phyloP scores from a whole-genome alignment of 2,329 filamentous ascomycete species.

The Graphium sp. region DNA sequence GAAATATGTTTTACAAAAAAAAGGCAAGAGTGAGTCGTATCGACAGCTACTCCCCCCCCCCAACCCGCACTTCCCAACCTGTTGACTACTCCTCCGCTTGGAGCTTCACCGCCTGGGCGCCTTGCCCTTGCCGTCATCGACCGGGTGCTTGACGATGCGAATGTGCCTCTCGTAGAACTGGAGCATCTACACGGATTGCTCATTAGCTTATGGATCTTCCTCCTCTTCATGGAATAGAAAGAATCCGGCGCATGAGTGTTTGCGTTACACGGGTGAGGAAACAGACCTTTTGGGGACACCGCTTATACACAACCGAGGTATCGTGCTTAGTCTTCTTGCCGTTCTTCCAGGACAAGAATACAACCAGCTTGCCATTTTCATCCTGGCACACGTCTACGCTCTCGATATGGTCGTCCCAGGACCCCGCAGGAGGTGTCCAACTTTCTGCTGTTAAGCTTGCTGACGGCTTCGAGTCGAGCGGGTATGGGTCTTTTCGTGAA shows the following conservation, averaged over 20 bases:
- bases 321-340: conserved; percentile 59
- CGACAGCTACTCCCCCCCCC: too few species aligned
- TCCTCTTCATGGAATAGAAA: neutral
- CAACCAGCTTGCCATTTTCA: conserved; percentile 39
- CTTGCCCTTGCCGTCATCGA: conserved; percentile 2
- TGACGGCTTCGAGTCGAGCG: conserved; percentile 28
- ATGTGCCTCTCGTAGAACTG: conserved; percentile 43
- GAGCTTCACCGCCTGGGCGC: too few species aligned
- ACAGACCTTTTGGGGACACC: conserved; percentile 64
- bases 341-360: conserved; percentile 60
- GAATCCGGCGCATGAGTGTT: neutral
- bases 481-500: conserved; percentile 28
- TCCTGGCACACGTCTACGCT: conserved; percentile 59
- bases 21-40: too few species aligned
- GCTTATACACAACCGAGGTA: conserved; percentile 50
- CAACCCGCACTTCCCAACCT: conserved; percentile 1
- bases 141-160: conserved; percentile 27
- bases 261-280: neutral
- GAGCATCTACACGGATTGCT: conserved; percentile 27
- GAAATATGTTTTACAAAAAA: too few species aligned
- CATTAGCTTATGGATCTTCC: conserved; percentile 5
- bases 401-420: conserved; percentile 60
- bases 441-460: conserved; percentile 15
- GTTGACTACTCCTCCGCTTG: too few species aligned
- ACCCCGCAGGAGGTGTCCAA: conserved; percentile 55